These are phyloP conservation scores for Solioccasus polychromus DNA, from an alignment of 768 basidiomycete species.

Conservation along the genomic window DNA sequence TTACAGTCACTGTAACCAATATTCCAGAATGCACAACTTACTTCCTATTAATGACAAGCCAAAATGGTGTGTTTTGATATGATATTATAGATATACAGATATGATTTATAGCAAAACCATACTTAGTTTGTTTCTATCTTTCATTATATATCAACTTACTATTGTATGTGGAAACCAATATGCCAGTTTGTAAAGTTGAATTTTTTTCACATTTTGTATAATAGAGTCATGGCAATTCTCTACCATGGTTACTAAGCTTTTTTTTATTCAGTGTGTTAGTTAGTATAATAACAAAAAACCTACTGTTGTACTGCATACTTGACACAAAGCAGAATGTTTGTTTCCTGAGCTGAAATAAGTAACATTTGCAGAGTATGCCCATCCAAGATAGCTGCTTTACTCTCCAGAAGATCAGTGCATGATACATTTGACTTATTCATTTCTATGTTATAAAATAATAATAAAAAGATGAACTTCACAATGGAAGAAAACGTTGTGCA, in stretches of 20 bases:
- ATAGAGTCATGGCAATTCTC: background rate
- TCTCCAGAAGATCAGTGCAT: background rate
- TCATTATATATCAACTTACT: background rate
- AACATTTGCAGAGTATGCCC: background rate
- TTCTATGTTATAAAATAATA: background rate
- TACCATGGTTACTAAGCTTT: background rate
- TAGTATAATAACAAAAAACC: background rate
- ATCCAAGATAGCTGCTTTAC: background rate
- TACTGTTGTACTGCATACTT: conserved; percentile 1
- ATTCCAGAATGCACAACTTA: no score
- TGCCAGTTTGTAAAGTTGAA: background rate
- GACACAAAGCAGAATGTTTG: conserved; percentile 2
- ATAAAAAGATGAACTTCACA: no score
- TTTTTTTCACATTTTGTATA: background rate
- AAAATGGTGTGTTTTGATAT: no score
- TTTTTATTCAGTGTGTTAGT: background rate
- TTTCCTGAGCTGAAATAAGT: background rate
- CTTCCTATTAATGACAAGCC: no score
- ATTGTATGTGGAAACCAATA: conserved; percentile 3
- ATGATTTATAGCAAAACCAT: no score
- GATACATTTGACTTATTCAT: background rate
- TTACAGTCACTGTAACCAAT: no score
- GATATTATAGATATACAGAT: no score
- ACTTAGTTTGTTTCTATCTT: no score
- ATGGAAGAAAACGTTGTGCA: background rate